Evolutionary conservation across 345 rosid genomes (phyloP), one percentile per base, ranked within the genome.

Genomic region (Angophora floribunda): DNA sequence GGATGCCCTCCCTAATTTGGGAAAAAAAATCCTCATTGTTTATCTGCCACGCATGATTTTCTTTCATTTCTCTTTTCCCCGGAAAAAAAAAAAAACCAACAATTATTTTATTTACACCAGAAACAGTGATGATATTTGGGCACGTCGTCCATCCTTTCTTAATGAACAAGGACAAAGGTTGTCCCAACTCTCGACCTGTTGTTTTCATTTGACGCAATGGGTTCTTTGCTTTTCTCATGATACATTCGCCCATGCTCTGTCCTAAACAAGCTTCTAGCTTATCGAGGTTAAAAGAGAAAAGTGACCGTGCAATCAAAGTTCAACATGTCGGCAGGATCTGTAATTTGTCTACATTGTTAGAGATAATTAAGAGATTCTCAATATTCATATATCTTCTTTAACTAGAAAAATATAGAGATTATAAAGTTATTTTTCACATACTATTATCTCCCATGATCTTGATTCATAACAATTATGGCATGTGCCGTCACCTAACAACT

Each of bases 1-100:
- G 84, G 84, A 41, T 41, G 84, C 84, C 88, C 89, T 88, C 91
- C 96, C 93, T 85, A 93, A 91, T 89, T 92, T 90, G 92, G 90
- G 92, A 90, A 91, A 91, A 91, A 36, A 91, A 91, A 70, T 91
- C 90, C 52, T 93, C 94, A 93, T 93, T 92, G 92, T 94, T 89
- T 92, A 93, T 89, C 87, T 86, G 93, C 95, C 97, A 95, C 96
- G 97, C 97, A 95, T 95, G 92, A 92, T 91, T 92, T 84, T 86
- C 65, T 87, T 36, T 21, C 32, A 67, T 75, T 75, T 87, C 41
- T n/a, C 59, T 21, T 70, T 70, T 75, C 51, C 87, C 70, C 67
- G 87, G 63, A 65, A 86, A 80, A 87, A 44, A 87, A 41, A 52
- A 57, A 24, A 30, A 28, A 26, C 10, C 13, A 85, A 22, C 75